Evolutionary conservation across 1,139 yeast genomes (phyloP).

Genomic region (Pichia sp.): DNA sequence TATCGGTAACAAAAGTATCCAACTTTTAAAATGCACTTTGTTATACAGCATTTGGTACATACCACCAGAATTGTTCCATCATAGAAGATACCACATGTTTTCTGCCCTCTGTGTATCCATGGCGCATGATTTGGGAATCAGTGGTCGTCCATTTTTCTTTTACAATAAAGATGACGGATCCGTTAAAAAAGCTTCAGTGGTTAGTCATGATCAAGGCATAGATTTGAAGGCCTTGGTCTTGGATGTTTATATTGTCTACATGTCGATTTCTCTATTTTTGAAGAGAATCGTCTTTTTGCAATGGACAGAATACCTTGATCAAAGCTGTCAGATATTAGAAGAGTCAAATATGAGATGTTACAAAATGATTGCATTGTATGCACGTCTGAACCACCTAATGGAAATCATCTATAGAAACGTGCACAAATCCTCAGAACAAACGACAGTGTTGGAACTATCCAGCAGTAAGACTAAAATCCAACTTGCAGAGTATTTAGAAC

Average conservation of each 20-base stretch:
- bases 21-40: constrained; percentile 60
- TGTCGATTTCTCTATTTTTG: constrained; percentile 52
- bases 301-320: constrained; percentile 63
- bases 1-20: constrained; percentile 70
- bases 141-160: constrained; percentile 46
- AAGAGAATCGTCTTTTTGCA: constrained; percentile 51
- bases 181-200: constrained; percentile 31
- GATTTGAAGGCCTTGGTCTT: constrained; percentile 47
- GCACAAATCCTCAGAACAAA: constrained; percentile 35
- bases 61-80: constrained; percentile 77
- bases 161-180: constrained; percentile 40
- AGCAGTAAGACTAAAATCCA: constrained; percentile 35
- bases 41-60: constrained; percentile 77
- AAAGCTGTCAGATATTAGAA: constrained; percentile 53
- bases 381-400: constrained; percentile 56
- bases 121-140: constrained; percentile 74
- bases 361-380: constrained; percentile 52
- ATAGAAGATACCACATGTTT: constrained; percentile 72
- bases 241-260: constrained; percentile 48
- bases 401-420: constrained; percentile 61
- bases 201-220: constrained; percentile 32
- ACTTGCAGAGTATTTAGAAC: constrained; percentile 42
- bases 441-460: constrained; percentile 26
- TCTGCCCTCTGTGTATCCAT: constrained; percentile 66
- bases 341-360: constrained; percentile 34